Percentiles rank a stretch among this genome's conserved stretches.
phyloP scores from a whole-genome alignment of 192 early-diverging fungal species.

The Paraglomus brasilianum region DNA sequence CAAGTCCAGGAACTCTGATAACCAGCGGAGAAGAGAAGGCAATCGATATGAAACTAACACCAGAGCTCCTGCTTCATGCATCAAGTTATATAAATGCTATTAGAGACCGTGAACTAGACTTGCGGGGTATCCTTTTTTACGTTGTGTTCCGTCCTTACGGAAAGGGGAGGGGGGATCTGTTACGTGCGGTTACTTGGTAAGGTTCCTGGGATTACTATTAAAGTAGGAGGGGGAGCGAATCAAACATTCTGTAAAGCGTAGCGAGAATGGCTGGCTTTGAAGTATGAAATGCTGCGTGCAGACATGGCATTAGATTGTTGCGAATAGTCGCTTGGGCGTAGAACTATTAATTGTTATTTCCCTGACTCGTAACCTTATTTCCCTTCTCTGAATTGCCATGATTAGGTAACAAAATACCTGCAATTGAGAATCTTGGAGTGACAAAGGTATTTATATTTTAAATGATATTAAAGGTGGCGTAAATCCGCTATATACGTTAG shows the following conservation, averaged over 20 bases:
- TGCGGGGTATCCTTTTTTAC: constrained; percentile 65
- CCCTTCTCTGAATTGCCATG: constrained; percentile 24
- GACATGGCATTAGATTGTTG: neutral
- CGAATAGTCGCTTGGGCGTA: neutral
- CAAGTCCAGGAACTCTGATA: too few relatives aligned
- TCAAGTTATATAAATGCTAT: constrained; percentile 80
- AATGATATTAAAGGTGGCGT: neutral
- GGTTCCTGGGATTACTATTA: neutral
- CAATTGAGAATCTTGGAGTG: constrained; percentile 93
- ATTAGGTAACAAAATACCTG: constrained; percentile 78
- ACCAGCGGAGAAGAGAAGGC: too few relatives aligned
- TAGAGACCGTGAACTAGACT: constrained; percentile 86
- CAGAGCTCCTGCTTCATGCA: constrained; percentile 66
- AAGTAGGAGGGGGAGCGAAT: neutral
- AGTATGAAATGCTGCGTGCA: neutral
- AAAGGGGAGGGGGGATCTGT: too few relatives aligned
- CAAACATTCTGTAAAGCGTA: neutral
- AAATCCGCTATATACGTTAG: too few relatives aligned
- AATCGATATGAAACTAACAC: constrained; percentile 81
- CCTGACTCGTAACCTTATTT: constrained; percentile 33
- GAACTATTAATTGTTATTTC: too few relatives aligned
- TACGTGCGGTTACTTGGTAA: too few relatives aligned
- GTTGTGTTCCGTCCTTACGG: too few relatives aligned
- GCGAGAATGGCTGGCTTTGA: neutral
- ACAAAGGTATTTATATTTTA: constrained; percentile 66